Evolutionary conservation across 176 grass and related monocot genomes (phyloP), one percentile per base, ranked within the genome.

Genomic region (Lolium perenne): DNA sequence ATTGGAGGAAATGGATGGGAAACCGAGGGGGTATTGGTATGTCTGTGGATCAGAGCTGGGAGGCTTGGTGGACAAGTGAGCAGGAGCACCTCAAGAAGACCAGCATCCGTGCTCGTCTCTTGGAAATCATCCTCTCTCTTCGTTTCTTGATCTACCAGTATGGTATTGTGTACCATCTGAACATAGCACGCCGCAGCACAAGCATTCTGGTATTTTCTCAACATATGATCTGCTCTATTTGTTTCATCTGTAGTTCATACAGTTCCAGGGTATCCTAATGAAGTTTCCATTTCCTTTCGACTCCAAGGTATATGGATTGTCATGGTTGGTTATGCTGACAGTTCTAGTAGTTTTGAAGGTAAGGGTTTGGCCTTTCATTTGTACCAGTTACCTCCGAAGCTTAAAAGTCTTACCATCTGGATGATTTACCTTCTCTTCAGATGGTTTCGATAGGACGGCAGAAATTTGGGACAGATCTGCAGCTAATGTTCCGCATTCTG

Each of bases 121-220:
- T 94, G 63, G 97, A 99, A 88, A 94, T 99, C 64, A 80, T 97
- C 78, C 81, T 99, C 66, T 79, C 94, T 25, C 92, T 99, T 74
- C 94, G 97, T 29, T 99, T 99, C 83, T 80, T 99, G 80, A 97
- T 99, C 79, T 97, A 94, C 82, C 97, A 99, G 80, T 99, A 99
- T 70, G 97, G 94, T 23, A 94, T 99, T 87, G 97, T 99, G 71
- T 97, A 97, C 68, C 97, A 99, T 87, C 90, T 99, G 43, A 88
- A 94, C 65, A 94, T 99, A 70, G 72, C 94, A 80, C 87, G 74
- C 60, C 92, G 50, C 59, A 92, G 9, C 87, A 91, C 46, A 69
- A 97, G 90, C 76, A 84, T 99, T 84, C 65, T 94, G 97, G 97
- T 99, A 94, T 46, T 76, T 67, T 62, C 68, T 89, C 2, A 78